Evolutionary conservation across 495 filamentous ascomycete genomes (phyloP), one percentile per base, ranked within the genome.

Genomic region (Xylaria grammica): DNA sequence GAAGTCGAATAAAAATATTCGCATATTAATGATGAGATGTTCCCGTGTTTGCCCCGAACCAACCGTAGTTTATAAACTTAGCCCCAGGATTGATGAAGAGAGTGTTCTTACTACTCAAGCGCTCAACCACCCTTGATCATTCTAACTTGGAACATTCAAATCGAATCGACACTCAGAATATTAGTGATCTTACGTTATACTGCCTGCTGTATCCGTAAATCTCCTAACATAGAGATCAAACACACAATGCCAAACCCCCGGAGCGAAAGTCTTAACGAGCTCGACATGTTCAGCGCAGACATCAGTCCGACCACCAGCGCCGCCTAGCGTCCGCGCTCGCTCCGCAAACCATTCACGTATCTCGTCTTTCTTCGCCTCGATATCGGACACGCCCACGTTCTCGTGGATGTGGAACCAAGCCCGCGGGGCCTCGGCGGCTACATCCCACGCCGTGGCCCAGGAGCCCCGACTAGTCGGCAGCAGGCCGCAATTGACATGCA

Each of bases 161-260:
- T 36, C 34, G 34, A 17, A 29, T 29, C 48, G 26, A 29, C 4
- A 6, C 7, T 29, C 10, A 26, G 24, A 1, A 1, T 48, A 48
- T 36, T 36, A 22, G 13, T 30, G 2, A 11, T 50, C 38, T 67
- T 44, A 74, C 65, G 38, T 70, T 51, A 63, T 69, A 53, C 42
- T 65, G 68, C 24, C 62, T 4, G 17, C 34, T 52, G 11, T n/a
- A 38, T 34, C 48, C 13, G 3, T n/a, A 65, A 60, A 58, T 55
- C 60, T 70, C 62, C 64, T 76, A 73, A 94, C 75, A 63, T 77
- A 77, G 17, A 97, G 80, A 78, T 97, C 94, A 74, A 93, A 90
- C 9, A 97, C 94, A 64, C 87, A 90, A 80, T 97, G 93, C 86
- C 91, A 87, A 0, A 97, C 89, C 2, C 89, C 92, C n/a, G 94